Evolutionary conservation across 805 yeast genomes (phyloP).

Genomic region (Saccharomyces paradoxus): DNA sequence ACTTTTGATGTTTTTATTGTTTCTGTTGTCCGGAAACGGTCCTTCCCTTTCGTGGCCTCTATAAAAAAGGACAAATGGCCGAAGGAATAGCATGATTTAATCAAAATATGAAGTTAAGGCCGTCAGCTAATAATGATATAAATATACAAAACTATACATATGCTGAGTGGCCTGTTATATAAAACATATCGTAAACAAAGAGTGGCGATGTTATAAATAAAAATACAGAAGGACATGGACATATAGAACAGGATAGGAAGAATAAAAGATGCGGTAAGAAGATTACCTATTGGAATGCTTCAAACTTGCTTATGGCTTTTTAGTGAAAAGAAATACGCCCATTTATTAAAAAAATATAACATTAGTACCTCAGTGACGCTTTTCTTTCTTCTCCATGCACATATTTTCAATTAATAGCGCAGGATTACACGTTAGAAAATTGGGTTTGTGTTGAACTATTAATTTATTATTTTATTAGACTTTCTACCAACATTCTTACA

Average conservation of each 20-base stretch:
- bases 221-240: background rate
- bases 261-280: background rate
- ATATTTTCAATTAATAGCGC: background rate
- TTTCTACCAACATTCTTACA: slow-evolving; percentile 1
- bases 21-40: background rate
- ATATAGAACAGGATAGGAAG: background rate
- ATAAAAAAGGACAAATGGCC: background rate
- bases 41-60: background rate
- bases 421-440: background rate
- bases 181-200: background rate
- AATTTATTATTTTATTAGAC: background rate
- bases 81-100: background rate
- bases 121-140: background rate
- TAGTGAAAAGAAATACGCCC: background rate
- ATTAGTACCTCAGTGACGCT: background rate
- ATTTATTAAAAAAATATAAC: background rate
- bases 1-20: background rate
- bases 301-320: background rate
- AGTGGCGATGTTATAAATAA: background rate
- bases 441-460: background rate
- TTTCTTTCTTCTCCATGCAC: background rate
- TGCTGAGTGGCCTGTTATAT: background rate
- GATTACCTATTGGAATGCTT: background rate
- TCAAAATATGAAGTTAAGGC: background rate
- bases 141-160: background rate